phyloP scores from a whole-genome alignment of 2,329 filamentous ascomycete genomes.

The Ceratocystis ficicola region DNA sequence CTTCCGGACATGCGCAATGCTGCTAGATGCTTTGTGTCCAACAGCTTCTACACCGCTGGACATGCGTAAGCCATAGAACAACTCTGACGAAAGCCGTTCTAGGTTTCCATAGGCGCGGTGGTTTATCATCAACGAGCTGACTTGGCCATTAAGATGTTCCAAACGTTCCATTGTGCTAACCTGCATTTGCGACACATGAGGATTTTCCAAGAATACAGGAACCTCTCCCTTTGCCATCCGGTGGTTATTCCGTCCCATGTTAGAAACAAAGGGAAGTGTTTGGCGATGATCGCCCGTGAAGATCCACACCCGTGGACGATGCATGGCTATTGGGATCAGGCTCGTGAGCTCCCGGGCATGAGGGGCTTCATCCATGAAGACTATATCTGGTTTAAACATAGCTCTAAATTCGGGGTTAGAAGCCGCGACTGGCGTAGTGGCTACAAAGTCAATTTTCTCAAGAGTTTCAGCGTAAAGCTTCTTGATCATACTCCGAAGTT shows the following conservation, averaged over 20 bases:
- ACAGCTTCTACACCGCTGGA: slow-evolving; percentile 24
- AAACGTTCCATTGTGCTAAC: slow-evolving; percentile 34
- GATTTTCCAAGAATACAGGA: slow-evolving; percentile 27
- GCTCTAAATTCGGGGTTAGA: slow-evolving; percentile 29
- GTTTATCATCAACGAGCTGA: slow-evolving; percentile 30
- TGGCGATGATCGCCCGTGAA: slow-evolving; percentile 37
- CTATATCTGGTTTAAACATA: slow-evolving; percentile 65
- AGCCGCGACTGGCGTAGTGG: slow-evolving; percentile 37
- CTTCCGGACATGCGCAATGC: slow-evolving; percentile 26
- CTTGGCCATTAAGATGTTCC: slow-evolving; percentile 28
- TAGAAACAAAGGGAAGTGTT: slow-evolving; percentile 34
- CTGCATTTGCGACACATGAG: slow-evolving; percentile 28
- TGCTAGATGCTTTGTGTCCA: slow-evolving; percentile 24
- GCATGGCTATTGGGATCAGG: slow-evolving; percentile 36
- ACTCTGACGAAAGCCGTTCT: slow-evolving; percentile 32
- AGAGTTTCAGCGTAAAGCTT: slow-evolving; percentile 33
- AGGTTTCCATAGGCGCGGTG: slow-evolving; percentile 32
- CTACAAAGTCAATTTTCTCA: slow-evolving; percentile 33
- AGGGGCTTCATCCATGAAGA: slow-evolving; percentile 65
- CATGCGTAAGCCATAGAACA: slow-evolving; percentile 35
- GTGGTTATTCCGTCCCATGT: slow-evolving; percentile 11
- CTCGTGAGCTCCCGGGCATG: slow-evolving; percentile 37
- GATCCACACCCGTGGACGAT: slow-evolving; percentile 34
- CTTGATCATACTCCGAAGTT: slow-evolving; percentile 28
- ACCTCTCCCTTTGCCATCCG: neutral